A percentile compares a stretch with the other conserved stretches of the same genome.
These are phyloP conservation scores for Acacia confusa DNA, from an alignment of 306 rosid genomes.

Conservation along the genomic window DNA sequence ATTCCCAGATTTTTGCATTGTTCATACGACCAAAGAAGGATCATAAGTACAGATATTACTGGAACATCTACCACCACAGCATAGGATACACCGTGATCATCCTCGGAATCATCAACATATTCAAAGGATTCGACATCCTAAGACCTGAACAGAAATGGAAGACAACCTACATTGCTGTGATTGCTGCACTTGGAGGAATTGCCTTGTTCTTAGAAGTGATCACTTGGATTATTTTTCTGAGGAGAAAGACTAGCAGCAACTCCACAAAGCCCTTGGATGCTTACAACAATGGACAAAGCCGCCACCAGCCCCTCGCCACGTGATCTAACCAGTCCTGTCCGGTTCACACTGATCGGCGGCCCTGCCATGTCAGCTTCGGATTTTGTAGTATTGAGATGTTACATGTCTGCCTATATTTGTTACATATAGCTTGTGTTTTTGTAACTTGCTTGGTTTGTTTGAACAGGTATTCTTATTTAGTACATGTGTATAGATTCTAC, in stretches of 20 bases:
- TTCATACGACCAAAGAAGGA: slow-evolving; percentile 75
- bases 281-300: slow-evolving; percentile 46
- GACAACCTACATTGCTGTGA: slow-evolving; percentile 42
- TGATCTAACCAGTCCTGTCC: background rate
- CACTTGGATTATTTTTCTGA: slow-evolving; percentile 75
- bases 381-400: slow-evolving; percentile 30
- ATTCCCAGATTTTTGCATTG: slow-evolving; percentile 68
- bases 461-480: slow-evolving; percentile 19
- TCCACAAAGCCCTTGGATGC: slow-evolving; percentile 59
- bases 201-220: slow-evolving; percentile 62
- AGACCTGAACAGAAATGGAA: slow-evolving; percentile 61
- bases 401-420: background rate
- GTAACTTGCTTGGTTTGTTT: slow-evolving; percentile 40
- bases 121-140: slow-evolving; percentile 65
- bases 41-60: slow-evolving; percentile 62
- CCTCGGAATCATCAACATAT: slow-evolving; percentile 68
- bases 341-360: background rate
- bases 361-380: slow-evolving; percentile 1
- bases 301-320: slow-evolving; percentile 23
- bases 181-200: slow-evolving; percentile 50
- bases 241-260: slow-evolving; percentile 47
- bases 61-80: slow-evolving; percentile 87
- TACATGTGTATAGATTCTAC: slow-evolving; percentile 13
- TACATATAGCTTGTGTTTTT: slow-evolving; percentile 6
- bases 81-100: slow-evolving; percentile 60